phyloP scores from a whole-genome alignment of 2,329 filamentous ascomycete genomes.

The Cladosporium sp. region DNA sequence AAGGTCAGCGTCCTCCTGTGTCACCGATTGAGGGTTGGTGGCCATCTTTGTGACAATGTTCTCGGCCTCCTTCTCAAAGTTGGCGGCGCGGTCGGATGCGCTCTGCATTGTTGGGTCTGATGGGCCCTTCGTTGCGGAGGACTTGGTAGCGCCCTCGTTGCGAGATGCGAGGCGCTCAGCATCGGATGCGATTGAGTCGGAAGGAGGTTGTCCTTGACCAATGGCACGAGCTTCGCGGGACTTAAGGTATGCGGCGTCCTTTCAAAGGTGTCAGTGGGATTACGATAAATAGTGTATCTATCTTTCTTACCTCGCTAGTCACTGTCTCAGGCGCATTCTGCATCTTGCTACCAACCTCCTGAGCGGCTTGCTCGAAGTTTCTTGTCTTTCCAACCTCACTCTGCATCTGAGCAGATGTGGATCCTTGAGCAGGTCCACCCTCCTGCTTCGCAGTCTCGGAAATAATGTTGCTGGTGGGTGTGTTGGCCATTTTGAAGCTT shows the following conservation, averaged over 20 bases:
- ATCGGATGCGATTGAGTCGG: slow-evolving; percentile 33
- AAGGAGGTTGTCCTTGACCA: slow-evolving; percentile 24
- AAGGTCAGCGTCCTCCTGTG: slow-evolving; percentile 30
- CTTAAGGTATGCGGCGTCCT: slow-evolving; percentile 39
- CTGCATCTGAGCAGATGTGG: slow-evolving; percentile 32
- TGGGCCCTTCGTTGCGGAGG: slow-evolving; percentile 9
- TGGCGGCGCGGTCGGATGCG: slow-evolving; percentile 28
- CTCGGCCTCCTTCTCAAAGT: slow-evolving; percentile 29
- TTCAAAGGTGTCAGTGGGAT: neutral
- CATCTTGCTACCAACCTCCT: slow-evolving; percentile 28
- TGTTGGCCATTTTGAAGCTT: slow-evolving; percentile 5
- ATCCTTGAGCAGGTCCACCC: slow-evolving; percentile 30
- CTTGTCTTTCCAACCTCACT: slow-evolving; percentile 26
- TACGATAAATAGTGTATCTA: neutral
- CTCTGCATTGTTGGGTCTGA: slow-evolving; percentile 28
- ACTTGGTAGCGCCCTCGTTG: slow-evolving; percentile 22
- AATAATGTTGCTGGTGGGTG: slow-evolving; percentile 23
- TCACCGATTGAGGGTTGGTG: slow-evolving; percentile 29
- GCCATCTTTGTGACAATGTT: slow-evolving; percentile 32
- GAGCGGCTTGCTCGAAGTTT: slow-evolving; percentile 28
- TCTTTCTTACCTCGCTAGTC: slow-evolving; percentile 25
- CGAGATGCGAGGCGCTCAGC: slow-evolving; percentile 38
- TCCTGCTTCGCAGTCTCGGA: slow-evolving; percentile 31
- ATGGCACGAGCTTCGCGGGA: slow-evolving; percentile 37
- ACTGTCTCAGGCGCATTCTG: slow-evolving; percentile 28